Conservation (phyloP, 345 rosid genomes). For the Xanthoceras sorbifolium region DNA sequence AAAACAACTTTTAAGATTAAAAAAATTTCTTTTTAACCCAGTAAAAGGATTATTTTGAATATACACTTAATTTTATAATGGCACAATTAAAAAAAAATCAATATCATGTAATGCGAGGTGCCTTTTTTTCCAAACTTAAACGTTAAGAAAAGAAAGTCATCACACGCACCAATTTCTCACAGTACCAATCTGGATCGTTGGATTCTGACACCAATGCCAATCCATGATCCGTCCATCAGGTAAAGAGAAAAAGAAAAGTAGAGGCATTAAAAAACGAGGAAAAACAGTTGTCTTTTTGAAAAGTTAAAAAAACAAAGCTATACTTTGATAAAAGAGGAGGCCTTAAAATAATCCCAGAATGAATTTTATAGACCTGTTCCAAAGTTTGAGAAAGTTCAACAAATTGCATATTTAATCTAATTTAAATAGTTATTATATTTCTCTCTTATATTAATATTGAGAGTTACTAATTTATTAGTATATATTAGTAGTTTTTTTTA, state of each 20-base stretch:
- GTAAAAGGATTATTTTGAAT: too few relatives aligned
- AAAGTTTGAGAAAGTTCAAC: conserved; percentile 5
- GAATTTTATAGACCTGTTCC: background rate
- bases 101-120: too few relatives aligned
- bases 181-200: background rate
- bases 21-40: too few relatives aligned
- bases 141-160: background rate
- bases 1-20: too few relatives aligned
- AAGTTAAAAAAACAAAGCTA: conserved; percentile 12
- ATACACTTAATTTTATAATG: too few relatives aligned
- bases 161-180: background rate
- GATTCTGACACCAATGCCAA: background rate
- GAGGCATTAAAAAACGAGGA: background rate
- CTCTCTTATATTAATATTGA: too few relatives aligned
- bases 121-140: background rate
- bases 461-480: too few relatives aligned
- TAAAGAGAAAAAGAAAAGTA: background rate
- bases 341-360: background rate
- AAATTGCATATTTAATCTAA: too few relatives aligned
- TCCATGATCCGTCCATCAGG: background rate
- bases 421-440: too few relatives aligned
- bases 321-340: background rate
- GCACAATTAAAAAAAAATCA: too few relatives aligned
- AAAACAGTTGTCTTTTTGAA: background rate
- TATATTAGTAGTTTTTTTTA: too few relatives aligned